phyloP scores from a whole-genome alignment of 768 basidiomycete species.

The Serendipita vermifera region DNA sequence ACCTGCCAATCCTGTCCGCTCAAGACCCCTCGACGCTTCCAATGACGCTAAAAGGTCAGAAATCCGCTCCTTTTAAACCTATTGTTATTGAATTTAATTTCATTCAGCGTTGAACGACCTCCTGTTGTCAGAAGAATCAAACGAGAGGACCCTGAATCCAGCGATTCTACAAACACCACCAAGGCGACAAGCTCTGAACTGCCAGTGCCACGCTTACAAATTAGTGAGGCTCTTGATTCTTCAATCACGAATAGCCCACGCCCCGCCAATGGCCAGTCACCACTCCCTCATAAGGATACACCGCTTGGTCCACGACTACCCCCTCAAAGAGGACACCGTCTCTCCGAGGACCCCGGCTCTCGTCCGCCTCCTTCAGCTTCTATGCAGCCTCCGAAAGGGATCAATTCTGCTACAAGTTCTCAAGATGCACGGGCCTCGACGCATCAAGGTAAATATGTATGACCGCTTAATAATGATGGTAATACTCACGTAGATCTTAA shows the following conservation, averaged over 20 bases:
- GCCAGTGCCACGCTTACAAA: too few relatives aligned
- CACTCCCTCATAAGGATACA: background rate
- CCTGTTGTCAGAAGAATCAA: background rate
- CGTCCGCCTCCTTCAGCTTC: constrained; percentile 29
- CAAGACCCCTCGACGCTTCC: too few relatives aligned
- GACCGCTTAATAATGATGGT: too few relatives aligned
- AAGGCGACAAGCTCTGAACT: too few relatives aligned
- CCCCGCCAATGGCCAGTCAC: background rate
- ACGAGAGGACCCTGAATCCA: background rate
- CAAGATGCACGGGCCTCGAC: constrained; percentile 54
- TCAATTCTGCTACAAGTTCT: constrained; percentile 65
- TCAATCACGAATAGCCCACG: background rate
- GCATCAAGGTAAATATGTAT: too few relatives aligned
- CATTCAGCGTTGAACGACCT: background rate
- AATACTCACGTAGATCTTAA: too few relatives aligned
- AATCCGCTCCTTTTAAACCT: too few relatives aligned
- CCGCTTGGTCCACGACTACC: background rate
- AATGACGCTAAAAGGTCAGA: too few relatives aligned
- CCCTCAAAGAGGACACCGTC: constrained; percentile 28
- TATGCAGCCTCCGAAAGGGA: constrained; percentile 69
- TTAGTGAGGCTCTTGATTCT: background rate
- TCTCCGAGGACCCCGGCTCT: constrained; percentile 29
- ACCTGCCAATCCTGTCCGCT: too few relatives aligned
- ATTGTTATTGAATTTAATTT: too few relatives aligned
- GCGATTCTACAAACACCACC: background rate